Evolutionary conservation across 169 alveolate genomes (phyloP).

Genomic region (Cryptosporidium sp.): DNA sequence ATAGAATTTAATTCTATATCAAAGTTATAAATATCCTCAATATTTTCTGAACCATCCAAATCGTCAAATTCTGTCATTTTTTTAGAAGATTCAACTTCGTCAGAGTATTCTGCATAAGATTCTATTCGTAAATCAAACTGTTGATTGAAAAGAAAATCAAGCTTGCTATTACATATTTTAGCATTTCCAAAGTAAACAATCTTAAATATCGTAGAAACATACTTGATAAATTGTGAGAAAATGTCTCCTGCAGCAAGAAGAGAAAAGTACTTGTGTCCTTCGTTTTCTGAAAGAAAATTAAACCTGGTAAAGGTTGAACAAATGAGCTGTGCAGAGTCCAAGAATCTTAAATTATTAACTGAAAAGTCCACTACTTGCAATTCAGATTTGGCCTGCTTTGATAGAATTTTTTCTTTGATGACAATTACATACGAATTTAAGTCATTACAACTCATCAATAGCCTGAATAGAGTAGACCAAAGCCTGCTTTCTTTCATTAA

Average conservation of each 20-base stretch:
- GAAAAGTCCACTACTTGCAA: constrained; percentile 7
- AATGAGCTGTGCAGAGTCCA: constrained; percentile 17
- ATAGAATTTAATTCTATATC: not conserved
- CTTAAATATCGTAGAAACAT: not conserved
- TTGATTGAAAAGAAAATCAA: constrained; percentile 14
- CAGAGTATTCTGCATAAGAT: not conserved
- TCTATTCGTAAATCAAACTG: not conserved
- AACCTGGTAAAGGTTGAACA: constrained; percentile 23
- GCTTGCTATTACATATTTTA: not conserved
- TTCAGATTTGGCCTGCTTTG: not conserved
- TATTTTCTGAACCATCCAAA: not conserved
- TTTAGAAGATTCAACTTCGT: not conserved
- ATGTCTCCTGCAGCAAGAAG: constrained; percentile 37
- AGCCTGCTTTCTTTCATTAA: constrained; percentile 32
- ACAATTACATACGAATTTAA: not conserved
- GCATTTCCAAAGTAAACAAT: not conserved
- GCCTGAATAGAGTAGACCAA: constrained; percentile 36
- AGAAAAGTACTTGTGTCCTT: constrained; percentile 24
- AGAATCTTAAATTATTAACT: constrained; percentile 5
- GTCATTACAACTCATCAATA: constrained; percentile 10
- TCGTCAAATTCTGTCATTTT: not conserved
- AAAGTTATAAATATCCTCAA: not conserved
- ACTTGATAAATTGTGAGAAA: constrained; percentile 23
- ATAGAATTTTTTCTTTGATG: not conserved
- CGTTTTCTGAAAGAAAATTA: not conserved